Evolutionary conservation across 345 rosid genomes (phyloP).

Genomic region (Populus davidiana): DNA sequence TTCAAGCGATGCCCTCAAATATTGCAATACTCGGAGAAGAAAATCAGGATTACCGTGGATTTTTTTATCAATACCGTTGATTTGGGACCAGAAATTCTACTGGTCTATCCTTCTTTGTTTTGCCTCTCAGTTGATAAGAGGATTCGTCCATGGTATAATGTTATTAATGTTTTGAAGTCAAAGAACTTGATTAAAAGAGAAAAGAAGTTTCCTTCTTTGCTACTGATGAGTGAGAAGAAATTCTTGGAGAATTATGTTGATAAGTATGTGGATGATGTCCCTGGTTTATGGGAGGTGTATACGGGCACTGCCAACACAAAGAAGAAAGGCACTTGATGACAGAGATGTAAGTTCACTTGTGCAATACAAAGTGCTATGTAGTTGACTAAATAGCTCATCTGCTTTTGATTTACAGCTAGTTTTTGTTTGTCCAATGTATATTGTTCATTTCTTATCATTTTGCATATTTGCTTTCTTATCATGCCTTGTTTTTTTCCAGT

Average conservation of each 20-base stretch:
- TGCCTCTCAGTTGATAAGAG: constrained; percentile 13
- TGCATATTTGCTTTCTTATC: too few relatives aligned
- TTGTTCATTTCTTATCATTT: too few relatives aligned
- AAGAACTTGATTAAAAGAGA: constrained; percentile 19
- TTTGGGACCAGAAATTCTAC: constrained; percentile 1
- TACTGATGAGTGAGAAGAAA: constrained; percentile 6
- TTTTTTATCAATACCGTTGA: constrained; percentile 17
- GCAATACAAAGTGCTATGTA: too few relatives aligned
- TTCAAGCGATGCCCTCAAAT: constrained; percentile 14
- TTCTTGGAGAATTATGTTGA: constrained; percentile 23
- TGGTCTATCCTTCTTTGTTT: constrained; percentile 15
- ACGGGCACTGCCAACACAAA: too few relatives aligned
- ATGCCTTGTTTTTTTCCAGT: too few relatives aligned
- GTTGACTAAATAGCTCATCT: too few relatives aligned
- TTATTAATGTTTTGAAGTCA: constrained; percentile 19
- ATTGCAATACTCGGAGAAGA: constrained; percentile 14
- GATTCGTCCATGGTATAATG: constrained; percentile 21
- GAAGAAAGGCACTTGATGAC: too few relatives aligned
- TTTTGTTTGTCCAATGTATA: too few relatives aligned
- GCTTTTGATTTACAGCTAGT: too few relatives aligned
- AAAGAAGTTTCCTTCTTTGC: background rate
- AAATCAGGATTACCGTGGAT: constrained; percentile 12
- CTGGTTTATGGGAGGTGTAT: constrained; percentile 15
- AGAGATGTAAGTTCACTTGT: too few relatives aligned
- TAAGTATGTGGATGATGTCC: constrained; percentile 6